Conservation (phyloP, 768 basidiomycete species). For the Suillus lakei region DNA sequence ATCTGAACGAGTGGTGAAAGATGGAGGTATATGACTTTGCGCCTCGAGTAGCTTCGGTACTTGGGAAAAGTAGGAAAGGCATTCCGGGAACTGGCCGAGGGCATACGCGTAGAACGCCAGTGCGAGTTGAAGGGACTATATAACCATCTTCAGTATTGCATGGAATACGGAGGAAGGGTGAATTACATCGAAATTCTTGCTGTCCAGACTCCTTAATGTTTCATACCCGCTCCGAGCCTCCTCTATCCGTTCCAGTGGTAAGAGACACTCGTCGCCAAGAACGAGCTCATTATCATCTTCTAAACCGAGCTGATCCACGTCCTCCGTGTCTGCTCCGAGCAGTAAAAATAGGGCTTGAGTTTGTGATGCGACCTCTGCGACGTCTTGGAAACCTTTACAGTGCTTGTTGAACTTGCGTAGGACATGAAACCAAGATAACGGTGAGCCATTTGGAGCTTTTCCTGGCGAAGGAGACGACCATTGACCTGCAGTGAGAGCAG, state of each 20-base stretch:
- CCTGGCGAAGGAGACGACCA: slow-evolving; percentile 72
- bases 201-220: slow-evolving; percentile 52
- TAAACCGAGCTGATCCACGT: slow-evolving; percentile 62
- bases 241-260: slow-evolving; percentile 57
- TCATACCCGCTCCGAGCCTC: slow-evolving; percentile 64
- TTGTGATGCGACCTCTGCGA: slow-evolving; percentile 69
- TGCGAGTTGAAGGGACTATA: slow-evolving; percentile 67
- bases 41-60: slow-evolving; percentile 60
- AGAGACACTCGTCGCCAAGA: slow-evolving; percentile 61
- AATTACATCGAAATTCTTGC: slow-evolving; percentile 61
- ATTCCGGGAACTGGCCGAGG: slow-evolving; percentile 64
- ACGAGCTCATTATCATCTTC: slow-evolving; percentile 38
- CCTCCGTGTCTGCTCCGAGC: slow-evolving; percentile 48
- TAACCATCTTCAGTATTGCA: neutral
- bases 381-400: slow-evolving; percentile 60
- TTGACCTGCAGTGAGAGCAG: slow-evolving; percentile 71
- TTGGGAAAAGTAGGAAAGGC: slow-evolving; percentile 59
- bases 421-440: slow-evolving; percentile 76
- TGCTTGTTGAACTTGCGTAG: slow-evolving; percentile 90
- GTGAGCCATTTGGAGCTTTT: slow-evolving; percentile 54
- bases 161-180: slow-evolving; percentile 32
- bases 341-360: slow-evolving; percentile 68
- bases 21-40: slow-evolving; percentile 54
- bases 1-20: slow-evolving; percentile 48
- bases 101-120: slow-evolving; percentile 86